Evolutionary conservation across 805 yeast species (phyloP).

Genomic region (Candida corydali): DNA sequence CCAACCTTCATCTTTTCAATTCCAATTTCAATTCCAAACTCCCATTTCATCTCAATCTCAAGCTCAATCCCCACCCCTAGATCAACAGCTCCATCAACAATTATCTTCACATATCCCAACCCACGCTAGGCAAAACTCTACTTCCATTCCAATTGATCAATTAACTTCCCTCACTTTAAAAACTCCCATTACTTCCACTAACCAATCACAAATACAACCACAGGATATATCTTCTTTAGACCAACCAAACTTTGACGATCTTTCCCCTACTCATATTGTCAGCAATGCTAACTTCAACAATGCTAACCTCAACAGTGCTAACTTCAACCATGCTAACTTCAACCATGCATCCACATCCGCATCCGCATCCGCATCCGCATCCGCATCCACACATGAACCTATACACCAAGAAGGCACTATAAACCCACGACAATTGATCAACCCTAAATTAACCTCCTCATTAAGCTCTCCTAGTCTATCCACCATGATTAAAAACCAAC

Average conservation of each 20-base stretch:
- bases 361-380: too few relatives aligned
- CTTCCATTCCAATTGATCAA: conserved; percentile 18
- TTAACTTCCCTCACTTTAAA: conserved; percentile 21
- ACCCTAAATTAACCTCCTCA: conserved; percentile 10
- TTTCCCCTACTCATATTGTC: conserved; percentile 1
- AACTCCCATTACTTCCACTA: conserved; percentile 4
- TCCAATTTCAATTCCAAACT: not conserved
- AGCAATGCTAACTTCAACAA: conserved; percentile 2
- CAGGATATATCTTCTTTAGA: not conserved
- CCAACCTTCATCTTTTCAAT: conserved; percentile 6
- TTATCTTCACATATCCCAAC: not conserved
- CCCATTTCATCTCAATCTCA: not conserved
- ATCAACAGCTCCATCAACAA: conserved; percentile 6
- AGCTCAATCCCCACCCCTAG: not conserved
- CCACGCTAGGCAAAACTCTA: conserved; percentile 10
- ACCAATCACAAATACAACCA: not conserved
- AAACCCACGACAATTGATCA: conserved; percentile 28
- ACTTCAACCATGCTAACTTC: too few relatives aligned
- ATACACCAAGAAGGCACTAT: conserved; percentile 15
- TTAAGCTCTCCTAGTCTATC: conserved; percentile 17
- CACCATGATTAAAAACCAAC: conserved; percentile 6
- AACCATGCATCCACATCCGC: too few relatives aligned
- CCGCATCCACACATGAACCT: not conserved
- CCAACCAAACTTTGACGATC: conserved; percentile 5
- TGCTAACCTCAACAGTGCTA: not conserved